These are phyloP conservation scores for Fraxinus cuspidata DNA, from an alignment of 257 asterid species.

Conservation along the genomic window DNA sequence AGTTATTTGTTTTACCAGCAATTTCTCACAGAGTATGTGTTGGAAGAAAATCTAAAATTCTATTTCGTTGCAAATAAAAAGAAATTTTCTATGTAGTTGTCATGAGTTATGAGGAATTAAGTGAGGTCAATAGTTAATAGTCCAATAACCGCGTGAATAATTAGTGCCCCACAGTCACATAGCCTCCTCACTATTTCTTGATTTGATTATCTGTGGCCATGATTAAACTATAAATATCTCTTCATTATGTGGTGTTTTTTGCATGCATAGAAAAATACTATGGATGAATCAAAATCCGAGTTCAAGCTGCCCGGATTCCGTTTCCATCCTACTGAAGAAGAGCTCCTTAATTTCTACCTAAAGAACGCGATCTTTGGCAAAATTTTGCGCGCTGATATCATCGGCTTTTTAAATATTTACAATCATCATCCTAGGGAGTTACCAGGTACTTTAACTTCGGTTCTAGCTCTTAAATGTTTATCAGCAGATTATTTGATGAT, in stretches of 20 bases:
- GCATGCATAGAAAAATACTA: background rate
- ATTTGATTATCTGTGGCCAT: background rate
- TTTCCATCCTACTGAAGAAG: slow-evolving; percentile 83
- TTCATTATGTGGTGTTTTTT: background rate
- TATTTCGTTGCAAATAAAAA: too few relatives aligned
- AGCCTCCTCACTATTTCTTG: too few relatives aligned
- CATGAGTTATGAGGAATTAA: too few relatives aligned
- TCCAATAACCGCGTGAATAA: background rate
- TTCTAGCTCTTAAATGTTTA: background rate
- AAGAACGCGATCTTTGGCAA: slow-evolving; percentile 42
- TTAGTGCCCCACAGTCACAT: background rate
- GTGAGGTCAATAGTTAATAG: background rate
- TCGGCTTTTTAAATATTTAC: slow-evolving; percentile 67
- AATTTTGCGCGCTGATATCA: slow-evolving; percentile 45
- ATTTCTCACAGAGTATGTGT: too few relatives aligned
- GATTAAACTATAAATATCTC: background rate
- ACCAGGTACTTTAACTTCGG: slow-evolving; percentile 40
- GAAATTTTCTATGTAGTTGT: too few relatives aligned
- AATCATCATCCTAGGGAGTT: slow-evolving; percentile 62
- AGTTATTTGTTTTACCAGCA: background rate
- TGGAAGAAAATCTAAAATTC: background rate
- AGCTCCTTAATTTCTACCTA: slow-evolving; percentile 68
- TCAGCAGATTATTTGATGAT: background rate
- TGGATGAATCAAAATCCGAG: slow-evolving; percentile 38
- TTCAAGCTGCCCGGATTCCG: slow-evolving; percentile 66